Base-by-base conservation (phyloP, 768 basidiomycete genomes). In the Aureoboletus auriporus region DNA sequence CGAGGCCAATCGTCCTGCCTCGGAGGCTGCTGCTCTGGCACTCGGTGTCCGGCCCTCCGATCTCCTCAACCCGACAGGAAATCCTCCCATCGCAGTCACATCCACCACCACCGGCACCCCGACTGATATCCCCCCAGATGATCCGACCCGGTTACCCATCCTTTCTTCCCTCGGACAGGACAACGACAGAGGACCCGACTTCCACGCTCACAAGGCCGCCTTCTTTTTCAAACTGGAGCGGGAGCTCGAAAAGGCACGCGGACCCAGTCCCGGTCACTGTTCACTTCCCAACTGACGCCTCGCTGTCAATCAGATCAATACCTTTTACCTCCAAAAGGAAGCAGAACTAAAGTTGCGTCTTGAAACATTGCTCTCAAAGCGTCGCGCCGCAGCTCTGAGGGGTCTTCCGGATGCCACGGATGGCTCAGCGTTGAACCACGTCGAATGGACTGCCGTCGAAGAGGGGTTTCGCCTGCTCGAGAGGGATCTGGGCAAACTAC, bases 191-290 rank as follows among this genome's bases (percentile, higher is more conserved):
- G 85, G 89, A 1, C 80, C 87, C 14, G 86, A 90, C 61, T 93
- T 97, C 58, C 90, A 88, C 61, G 92, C 93, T 12, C 92, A 95
- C 73, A 92, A 94, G 63, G 90, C 94, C 4, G 92, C 93, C 1
- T 99, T 98, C 75, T 98, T 99, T 75, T 98, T 96, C 79, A 98
- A 94, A 66, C 80, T 99, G 1, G 94, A 97, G 66, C 80, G 95
- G 17, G 96, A 99, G 68, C 74, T 98, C 17, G 96, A 98, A 71
- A 99, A 98, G 83, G 95, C 88, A 57, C 55, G 74, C 55, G 33
- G 30, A 45, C 36, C 41, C 36, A 26, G 27, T 36, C 49, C 49
- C 23, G 38, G 34, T 49, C 53, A 5, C 20, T 37, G 38, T 40
- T 42, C 44, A 39, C 39, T 34, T 31, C 43, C 46, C 51, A 28